Evolutionary conservation across 192 early-diverging fungal genomes (phyloP).

Genomic region (Coemansia sp.): DNA sequence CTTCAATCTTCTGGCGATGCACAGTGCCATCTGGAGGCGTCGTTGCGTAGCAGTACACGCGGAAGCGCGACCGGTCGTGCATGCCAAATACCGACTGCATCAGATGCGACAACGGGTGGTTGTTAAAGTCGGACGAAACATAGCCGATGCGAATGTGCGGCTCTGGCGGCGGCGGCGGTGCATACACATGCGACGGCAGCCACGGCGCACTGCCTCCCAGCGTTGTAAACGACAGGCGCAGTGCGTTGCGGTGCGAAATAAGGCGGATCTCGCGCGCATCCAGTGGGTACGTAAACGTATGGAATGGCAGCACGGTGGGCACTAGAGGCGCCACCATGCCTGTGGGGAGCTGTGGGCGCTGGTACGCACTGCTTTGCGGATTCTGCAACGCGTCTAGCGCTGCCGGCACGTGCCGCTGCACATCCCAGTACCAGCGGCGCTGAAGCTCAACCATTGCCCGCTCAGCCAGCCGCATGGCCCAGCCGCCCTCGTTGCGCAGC

Average conservation of each 20-base stretch:
- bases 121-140: constrained; percentile 89
- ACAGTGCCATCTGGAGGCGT: constrained; percentile 72
- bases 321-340: constrained; percentile 60
- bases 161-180: constrained; percentile 70
- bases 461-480: constrained; percentile 66
- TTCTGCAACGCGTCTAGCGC: constrained; percentile 12
- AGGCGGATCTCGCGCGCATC: constrained; percentile 78
- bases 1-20: constrained; percentile 78
- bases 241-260: constrained; percentile 81
- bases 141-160: constrained; percentile 81
- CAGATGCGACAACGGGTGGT: constrained; percentile 88
- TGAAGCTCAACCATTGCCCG: constrained; percentile 60
- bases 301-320: constrained; percentile 89
- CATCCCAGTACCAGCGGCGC: constrained; percentile 65
- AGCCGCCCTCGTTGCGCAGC: constrained; percentile 69
- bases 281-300: constrained; percentile 93
- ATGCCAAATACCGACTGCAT: constrained; percentile 95
- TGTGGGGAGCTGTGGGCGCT: constrained; percentile 54
- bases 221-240: constrained; percentile 75
- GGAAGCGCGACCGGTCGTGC: constrained; percentile 72
- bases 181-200: constrained; percentile 60
- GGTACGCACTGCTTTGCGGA: constrained; percentile 22
- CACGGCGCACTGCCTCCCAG: constrained; percentile 56
- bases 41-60: constrained; percentile 82
- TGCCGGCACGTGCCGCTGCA: constrained; percentile 14